Evolutionary conservation across 2,329 filamentous ascomycete species (phyloP), one percentile per base, ranked within the genome.

Genomic region (Diaporthe ilicicola): DNA sequence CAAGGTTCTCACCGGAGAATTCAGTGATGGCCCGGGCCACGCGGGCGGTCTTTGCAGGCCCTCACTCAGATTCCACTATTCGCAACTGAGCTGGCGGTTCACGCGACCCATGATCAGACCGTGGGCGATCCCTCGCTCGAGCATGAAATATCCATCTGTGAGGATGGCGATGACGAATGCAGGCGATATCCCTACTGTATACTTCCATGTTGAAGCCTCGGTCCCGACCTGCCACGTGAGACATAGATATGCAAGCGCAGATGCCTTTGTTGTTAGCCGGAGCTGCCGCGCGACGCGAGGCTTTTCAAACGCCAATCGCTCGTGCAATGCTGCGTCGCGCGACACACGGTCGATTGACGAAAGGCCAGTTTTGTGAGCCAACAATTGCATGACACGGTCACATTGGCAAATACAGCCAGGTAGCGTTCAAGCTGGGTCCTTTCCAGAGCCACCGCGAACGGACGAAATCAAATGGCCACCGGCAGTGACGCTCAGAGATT

Each of bases 401-500:
- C 15, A 50, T 50, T 64, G 32, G n/a, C n/a, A 19, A 44, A 64
- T 44, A 15, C 48, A 44, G 29, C 29, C 44, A 64, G 29, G 59
- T 64, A 48, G 29, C n/a, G 42, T 50, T 27, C 29, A 64, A n/a
- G 59, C 44, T 50, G 59, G 42, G 44, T 19, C 59, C 59, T 50
- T n/a, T 50, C 42, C 44, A n/a, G 44, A 48, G 24, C 59, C 42
- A 64, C 44, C 12, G 59, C 59, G 59, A 64, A 64, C 59, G 44
- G 59, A 64, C 59, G 29, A 64, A 50, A 64, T 64, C 42, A 42
- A 64, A 64, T 44, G n/a, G 42, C 59, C 59, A 50, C 46, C 44
- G 39, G 59, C 29, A 29, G 59, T 50, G 19, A 37, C 39, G 19
- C 44, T 13, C 59, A 62, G 19, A 17, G 46, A 39, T 34, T 62